Evolutionary conservation across 1,284 basidiomycete genomes (phyloP).

Genomic region (Trichosporon faecale): DNA sequence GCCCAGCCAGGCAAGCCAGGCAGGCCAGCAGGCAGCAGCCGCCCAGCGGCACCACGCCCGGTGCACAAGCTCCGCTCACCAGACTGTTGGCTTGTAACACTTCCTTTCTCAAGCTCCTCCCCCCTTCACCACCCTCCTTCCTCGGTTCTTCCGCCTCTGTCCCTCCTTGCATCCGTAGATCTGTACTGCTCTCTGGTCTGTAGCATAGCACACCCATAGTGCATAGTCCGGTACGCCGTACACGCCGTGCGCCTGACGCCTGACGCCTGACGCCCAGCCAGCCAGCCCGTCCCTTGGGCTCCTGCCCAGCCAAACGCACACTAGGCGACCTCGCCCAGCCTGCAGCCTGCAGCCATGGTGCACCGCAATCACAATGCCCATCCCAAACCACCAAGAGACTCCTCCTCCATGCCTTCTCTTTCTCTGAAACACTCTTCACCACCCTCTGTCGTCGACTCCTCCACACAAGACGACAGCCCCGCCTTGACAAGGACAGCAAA

Average conservation of each 20-base stretch:
- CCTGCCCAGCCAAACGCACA: background rate
- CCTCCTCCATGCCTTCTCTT: constrained; percentile 57
- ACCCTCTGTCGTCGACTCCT: background rate
- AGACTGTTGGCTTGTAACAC: background rate
- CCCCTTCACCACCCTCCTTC: background rate
- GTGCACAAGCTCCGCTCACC: background rate
- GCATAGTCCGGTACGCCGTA: background rate
- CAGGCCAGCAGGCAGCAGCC: background rate
- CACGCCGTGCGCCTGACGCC: background rate
- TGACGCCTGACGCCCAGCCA: background rate
- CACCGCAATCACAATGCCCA: constrained; percentile 8
- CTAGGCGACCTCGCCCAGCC: background rate
- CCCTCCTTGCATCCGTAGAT: background rate
- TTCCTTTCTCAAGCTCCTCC: background rate
- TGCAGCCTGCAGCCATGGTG: background rate
- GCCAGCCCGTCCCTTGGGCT: background rate
- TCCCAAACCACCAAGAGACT: constrained; percentile 51
- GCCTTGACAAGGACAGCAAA: background rate
- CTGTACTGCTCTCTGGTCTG: background rate
- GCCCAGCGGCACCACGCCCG: background rate
- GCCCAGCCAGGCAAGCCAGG: background rate
- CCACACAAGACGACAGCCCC: background rate
- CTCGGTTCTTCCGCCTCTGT: background rate
- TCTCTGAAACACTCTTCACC: background rate
- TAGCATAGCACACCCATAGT: background rate